Base-by-base conservation (phyloP, 169 alveolate genomes). In the Perkinsus marinus region DNA sequence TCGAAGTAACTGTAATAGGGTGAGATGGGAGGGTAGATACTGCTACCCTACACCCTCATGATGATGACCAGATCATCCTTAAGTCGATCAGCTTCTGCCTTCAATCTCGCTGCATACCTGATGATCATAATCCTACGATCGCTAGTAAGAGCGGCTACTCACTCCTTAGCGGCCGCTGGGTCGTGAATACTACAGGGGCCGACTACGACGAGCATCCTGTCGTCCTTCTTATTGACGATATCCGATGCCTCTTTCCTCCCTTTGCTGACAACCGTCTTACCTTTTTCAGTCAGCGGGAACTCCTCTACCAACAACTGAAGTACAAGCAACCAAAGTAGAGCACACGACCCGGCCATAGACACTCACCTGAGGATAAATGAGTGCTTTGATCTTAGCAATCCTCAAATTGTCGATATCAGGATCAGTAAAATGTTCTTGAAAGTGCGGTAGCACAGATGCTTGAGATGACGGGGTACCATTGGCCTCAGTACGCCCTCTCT, bases 151-250 rank as follows among this genome's bases (percentile, higher is more conserved):
- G 39, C 41, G 30, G 6, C 37, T 0, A 13, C 37, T 43, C n/a
- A 90, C 46, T 90, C 92, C 39, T 38, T 37, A 39, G 92, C 92
- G n/a, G 89, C 92, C 89, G 47, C 38, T 0, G 68, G 38, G 34
- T 90, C 92, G 43, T 90, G 92, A 30, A 90, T 90, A 89, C 68
- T 38, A 57, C 92, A 90, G 43, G 92, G 92, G 34, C 92, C 92
- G 39, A 90, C 92, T 30, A 90, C 34, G 47, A 43, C 92, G 16
- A 90, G 89, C 47, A 90, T 34, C 46, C 92, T 34, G 37, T 37
- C 68, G 43, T 90, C 92, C 68, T 41, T 43, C 43, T 39, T 39
- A 43, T 43, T 10, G 39, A 38, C 46, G 0, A 41, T 39, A 37
- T 89, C 91, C 16, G 91, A 89, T 3, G 46, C 91, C 38, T 39